These are phyloP conservation scores for Fusarium succisae DNA, from an alignment of 2,329 filamentous ascomycete species.

Conservation along the genomic window DNA sequence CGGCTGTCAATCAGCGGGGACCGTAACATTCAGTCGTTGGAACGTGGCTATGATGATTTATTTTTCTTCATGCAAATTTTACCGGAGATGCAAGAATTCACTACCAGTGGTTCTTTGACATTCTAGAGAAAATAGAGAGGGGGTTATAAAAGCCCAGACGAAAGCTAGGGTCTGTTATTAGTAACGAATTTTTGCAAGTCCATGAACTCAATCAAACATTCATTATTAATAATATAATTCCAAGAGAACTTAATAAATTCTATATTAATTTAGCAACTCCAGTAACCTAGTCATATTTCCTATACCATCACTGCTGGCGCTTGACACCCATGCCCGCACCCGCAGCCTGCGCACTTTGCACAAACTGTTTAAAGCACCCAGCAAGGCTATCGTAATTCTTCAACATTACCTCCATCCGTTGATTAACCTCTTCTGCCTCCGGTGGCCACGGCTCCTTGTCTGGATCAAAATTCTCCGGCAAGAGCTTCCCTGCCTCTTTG, in stretches of 20 bases:
- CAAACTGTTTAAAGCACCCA: slow-evolving; percentile 7
- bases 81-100: too few relatives aligned
- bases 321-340: background rate
- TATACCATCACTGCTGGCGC: background rate
- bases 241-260: background rate
- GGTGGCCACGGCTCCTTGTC: background rate
- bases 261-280: background rate
- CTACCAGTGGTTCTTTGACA: too few relatives aligned
- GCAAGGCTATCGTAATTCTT: background rate
- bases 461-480: background rate
- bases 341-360: slow-evolving; percentile 1
- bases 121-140: too few relatives aligned
- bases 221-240: background rate
- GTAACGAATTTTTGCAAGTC: background rate
- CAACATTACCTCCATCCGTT: background rate
- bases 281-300: background rate
- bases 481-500: background rate
- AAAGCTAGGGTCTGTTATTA: too few relatives aligned
- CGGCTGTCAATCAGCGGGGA: background rate
- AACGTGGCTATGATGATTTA: too few relatives aligned
- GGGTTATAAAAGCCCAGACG: too few relatives aligned
- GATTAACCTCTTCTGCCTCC: background rate
- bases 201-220: too few relatives aligned
- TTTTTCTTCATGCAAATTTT: too few relatives aligned
- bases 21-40: background rate